Base-by-base conservation (phyloP, 2,329 filamentous ascomycete genomes). In the Fusarium abutilonis region DNA sequence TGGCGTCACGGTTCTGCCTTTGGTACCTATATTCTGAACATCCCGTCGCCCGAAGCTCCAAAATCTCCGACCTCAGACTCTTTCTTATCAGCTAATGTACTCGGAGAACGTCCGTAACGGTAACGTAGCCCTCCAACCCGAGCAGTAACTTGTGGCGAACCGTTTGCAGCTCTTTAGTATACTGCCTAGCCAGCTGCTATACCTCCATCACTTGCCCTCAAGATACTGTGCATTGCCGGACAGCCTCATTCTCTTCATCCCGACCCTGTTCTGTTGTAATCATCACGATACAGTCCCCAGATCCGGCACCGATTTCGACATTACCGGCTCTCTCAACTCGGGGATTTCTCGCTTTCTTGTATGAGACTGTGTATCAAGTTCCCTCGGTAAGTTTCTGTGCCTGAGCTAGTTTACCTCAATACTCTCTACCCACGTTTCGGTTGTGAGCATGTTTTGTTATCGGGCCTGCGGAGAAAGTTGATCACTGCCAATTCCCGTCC, bases 21-120 rank as follows among this genome's bases (percentile, higher is more conserved):
- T 66, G 47, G 51, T 31, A 60, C 52, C 56, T 54, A 52, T 51
- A 56, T 55, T 55, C 47, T 62, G 41, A 60, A 68, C 70, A 70
- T 73, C 68, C 69, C 42, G 69, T 71, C 69, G 69, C 63, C 70
- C 71, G 68, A 70, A 55, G 40, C 35, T 45, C 50, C 50, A 64
- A 28, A 29, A 19, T 52, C 41, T 41, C 45, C 52, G 21, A 23
- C 6, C n/a, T 38, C 31, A 50, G 29, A 39, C 35, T 49, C 46
- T 51, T 41, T 51, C 21, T 44, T 29, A 29, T 29, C 28, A 29
- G 28, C 23, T 26, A 26, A 26, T 26, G 11, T 56, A 38, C 52
- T 70, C 66, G 68, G 68, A 56, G 60, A 59, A 56, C 66, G 43
- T 67, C 68, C 65, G 67, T 65, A 51, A 62, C 39, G 54, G 54